Base-by-base conservation (phyloP, 352 stramenopile species). In the Globisporangium irregulare region DNA sequence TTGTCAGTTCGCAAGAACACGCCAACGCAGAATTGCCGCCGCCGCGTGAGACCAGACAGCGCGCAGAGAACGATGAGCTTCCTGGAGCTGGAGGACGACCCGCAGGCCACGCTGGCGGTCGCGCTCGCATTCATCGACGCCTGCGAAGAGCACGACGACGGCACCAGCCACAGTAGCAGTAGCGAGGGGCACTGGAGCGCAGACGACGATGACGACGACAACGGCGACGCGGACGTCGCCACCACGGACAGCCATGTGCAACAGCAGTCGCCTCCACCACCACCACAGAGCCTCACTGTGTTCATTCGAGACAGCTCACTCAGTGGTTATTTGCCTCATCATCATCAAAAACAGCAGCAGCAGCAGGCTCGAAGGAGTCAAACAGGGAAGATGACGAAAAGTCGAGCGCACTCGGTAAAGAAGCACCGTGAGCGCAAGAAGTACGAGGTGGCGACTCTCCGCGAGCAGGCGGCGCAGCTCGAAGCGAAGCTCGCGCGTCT, bases 101-200 rank as follows among this genome's bases (percentile, higher is more conserved):
- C 46, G 51, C 34, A 46, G 14, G 51, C 50, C 14, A 75, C 70
- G 50, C 56, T 75, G 36, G 58, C 60, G 32, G 59, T 59, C 20
- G 60, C 69, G 24, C 22, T 75, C 36, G 67, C 62, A 34, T 68
- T 75, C 62, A 72, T 75, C 61, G 70, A 76, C 22, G 66, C 61
- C 8, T 71, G 48, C 32, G 62, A 43, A 43, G 36, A 61, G 18
- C 20, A 3, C 15, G 38, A 6, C 12, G 20, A 27, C 27, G 8
- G 48, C 32, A 54, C 27, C 22, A 20, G 46, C 50, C 4, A 20
- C 29, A 61, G 50, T 27, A 59, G 36, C 34, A 66, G 50, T 8
- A 29, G 55, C 51, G 62, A 62, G 36, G 61, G 22, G 12, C 38
- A 46, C 38, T 46, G 38, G 38, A 46, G 38, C 38, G 38, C 38